Conservation (phyloP, 768 basidiomycete species). For the Podaxis sp. region DNA sequence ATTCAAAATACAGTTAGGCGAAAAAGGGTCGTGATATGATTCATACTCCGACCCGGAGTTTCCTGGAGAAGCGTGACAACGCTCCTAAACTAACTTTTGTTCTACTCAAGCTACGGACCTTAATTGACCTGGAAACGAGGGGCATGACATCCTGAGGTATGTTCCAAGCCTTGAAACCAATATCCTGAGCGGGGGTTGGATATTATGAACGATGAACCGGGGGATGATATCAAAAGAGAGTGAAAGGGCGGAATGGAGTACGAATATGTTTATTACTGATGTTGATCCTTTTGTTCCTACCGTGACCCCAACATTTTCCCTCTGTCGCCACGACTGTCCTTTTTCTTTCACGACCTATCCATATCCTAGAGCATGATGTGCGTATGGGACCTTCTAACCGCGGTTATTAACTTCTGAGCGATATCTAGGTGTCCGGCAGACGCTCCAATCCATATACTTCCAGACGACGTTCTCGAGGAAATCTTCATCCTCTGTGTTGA, state of each 20-base stretch:
- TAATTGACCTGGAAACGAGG: no score
- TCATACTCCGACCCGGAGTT: no score
- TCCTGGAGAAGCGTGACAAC: no score
- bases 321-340: not conserved
- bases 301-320: not conserved
- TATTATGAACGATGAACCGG: no score
- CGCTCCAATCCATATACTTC: slow-evolving; percentile 6
- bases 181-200: no score
- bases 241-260: not conserved
- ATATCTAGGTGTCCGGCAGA: not conserved
- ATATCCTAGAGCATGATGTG: not conserved
- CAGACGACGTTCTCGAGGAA: slow-evolving; percentile 9
- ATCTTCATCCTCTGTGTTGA: not conserved
- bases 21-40: no score
- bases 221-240: no score
- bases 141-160: no score
- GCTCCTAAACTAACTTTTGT: no score
- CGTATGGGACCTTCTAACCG: not conserved
- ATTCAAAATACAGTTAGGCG: no score
- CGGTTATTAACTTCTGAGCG: not conserved
- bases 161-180: no score
- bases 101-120: no score
- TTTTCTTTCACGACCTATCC: not conserved
- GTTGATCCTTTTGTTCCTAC: not conserved
- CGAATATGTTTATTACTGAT: not conserved